Evolutionary conservation across 2,329 filamentous ascomycete species (phyloP), one percentile per base, ranked within the genome.

Genomic region (Colletotrichum sublineola): DNA sequence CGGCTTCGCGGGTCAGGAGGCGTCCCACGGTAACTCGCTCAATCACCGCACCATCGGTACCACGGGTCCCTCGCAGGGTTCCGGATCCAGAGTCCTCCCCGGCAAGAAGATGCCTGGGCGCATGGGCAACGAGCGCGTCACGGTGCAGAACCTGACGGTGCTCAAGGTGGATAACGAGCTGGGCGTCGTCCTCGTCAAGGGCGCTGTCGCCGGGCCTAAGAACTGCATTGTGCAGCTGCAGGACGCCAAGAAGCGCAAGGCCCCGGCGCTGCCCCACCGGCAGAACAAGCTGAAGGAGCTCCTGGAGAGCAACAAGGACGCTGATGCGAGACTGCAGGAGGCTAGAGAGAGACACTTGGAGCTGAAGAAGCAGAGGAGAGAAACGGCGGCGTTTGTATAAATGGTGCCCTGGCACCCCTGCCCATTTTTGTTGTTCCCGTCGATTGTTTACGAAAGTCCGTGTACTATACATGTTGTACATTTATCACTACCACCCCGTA

Each of bases 61-160:
- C 44, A 89, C 92, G 9, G 96, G 96, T 81, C 94, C 93, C 73
- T 93, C 93, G 77, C 96, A 99, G 84, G 96, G 96, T 75, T 92
- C 93, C 80, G 96, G 96, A 84, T 97, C 94, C 74, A 91, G 96
- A 83, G 96, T 99, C 33, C 86, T 95, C 80, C 96, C 96, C 0
- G 96, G 96, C 73, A 99, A 99, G 90, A 96, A 95, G 85, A 99
- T 99, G 96, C 91, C 96, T 4, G 96, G 96, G 67, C 91, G 94
- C 72, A 98, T 99, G 96, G 96, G 96, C 75, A 93, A 93, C 75
- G 89, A 97, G 82, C 91, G 90, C 76, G 93, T 95, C 68, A 99
- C 96, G 60, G 88, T 96, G 70, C 95, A 98, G 87, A 98, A 97
- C 83, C 85, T 98, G 77, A 93, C 92, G 83, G 91, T 99, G 65